Base-by-base conservation (phyloP, 2,329 filamentous ascomycete genomes). In the Xylariaceae sp. region DNA sequence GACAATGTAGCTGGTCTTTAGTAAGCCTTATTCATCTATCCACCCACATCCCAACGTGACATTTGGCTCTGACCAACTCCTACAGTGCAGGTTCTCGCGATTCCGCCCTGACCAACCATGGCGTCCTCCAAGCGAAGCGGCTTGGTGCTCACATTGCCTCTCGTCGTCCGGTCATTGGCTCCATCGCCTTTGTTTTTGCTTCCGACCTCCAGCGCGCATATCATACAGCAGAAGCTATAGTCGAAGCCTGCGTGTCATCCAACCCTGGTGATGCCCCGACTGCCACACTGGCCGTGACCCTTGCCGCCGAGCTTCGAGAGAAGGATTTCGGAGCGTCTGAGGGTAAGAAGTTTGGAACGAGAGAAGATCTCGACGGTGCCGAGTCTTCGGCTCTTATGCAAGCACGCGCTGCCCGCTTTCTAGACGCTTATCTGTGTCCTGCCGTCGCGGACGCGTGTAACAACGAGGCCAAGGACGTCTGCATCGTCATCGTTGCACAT, bases 1-100 rank as follows among this genome's bases (percentile, higher is more conserved):
- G 87, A 95, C 68, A 95, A 95, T 65, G 85, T 93, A 47, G 85
- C 85, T 33, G 79, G 83, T 44, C 68, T 88, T 48, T 91, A 86
- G 85, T 88, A 73, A 59, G 77, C 47, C 41, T 47, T 40, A 12
- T 33, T 34, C 42, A 33, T 35, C 38, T 42, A 34, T 49, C 39
- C 42, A 44, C 11, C 6, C 34, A 38, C 20, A 27, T 17, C 44
- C 37, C 62, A 67, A 52, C 29, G 41, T 36, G 22, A 49, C 44
- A 45, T n/a, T 19, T 34, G 19, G 29, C 19, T 36, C 22, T 42
- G 48, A 33, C 50, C 37, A 34, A 22, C 5, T n/a, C n/a, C n/a
- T n/a, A 16, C 32, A 85, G 84, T 68, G 90, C 90, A 56, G 90
- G 90, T 48, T 79, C 82, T 41, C 86, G 82, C 64, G 88, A 95